A percentile compares a stretch with the other conserved stretches of the same genome.
Evolutionary conservation across 345 rosid species (phyloP).

Genomic region (Sonneratia caseolaris): DNA sequence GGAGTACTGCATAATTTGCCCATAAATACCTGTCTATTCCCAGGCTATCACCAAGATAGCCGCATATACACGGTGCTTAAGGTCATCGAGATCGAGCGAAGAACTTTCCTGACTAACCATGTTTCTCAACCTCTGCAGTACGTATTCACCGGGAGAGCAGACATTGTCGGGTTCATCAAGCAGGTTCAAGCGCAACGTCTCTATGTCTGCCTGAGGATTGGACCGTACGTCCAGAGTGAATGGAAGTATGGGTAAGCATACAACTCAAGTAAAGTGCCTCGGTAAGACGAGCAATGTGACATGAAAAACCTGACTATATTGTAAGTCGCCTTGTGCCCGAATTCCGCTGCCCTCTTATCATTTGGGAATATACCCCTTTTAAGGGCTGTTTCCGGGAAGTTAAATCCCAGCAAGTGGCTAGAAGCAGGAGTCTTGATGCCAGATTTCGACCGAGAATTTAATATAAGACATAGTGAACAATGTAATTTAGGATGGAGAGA

Average conservation of each 20-base stretch:
- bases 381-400: no score
- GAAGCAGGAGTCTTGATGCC: no score
- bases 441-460: no score
- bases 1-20: not conserved
- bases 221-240: slow-evolving; percentile 72
- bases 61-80: no score
- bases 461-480: no score
- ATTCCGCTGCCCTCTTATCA: not conserved
- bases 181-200: slow-evolving; percentile 55
- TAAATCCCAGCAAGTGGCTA: no score
- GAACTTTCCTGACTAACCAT: not conserved
- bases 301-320: not conserved
- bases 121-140: slow-evolving; percentile 27
- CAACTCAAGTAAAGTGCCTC: not conserved
- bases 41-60: no score
- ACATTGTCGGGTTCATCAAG: slow-evolving; percentile 58
- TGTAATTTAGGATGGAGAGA: no score
- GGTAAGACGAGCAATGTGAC: not conserved
- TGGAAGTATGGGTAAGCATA: slow-evolving; percentile 66
- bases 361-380: not conserved
- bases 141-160: slow-evolving; percentile 63
- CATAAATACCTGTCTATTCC: not conserved
- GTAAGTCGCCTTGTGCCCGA: not conserved
- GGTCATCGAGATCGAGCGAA: not conserved
- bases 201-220: slow-evolving; percentile 66